Evolutionary conservation across 2,329 filamentous ascomycete genomes (phyloP), one percentile per base, ranked within the genome.

Genomic region (Claviceps sp.): DNA sequence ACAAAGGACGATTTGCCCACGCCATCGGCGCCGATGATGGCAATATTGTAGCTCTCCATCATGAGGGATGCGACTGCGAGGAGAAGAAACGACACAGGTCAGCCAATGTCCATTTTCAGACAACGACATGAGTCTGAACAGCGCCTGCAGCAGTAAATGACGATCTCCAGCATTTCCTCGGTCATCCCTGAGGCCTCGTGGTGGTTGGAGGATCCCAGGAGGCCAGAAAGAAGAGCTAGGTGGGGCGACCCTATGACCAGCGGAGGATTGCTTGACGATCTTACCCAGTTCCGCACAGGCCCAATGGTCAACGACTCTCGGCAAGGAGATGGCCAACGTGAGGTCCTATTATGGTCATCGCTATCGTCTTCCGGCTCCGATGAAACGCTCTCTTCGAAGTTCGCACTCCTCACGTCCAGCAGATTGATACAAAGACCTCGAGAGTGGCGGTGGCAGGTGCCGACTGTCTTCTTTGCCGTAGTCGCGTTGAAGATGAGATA

Each of bases 1-100:
- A 85, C 79, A 60, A 85, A 82, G 47, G 80, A 76, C 49, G 81
- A 84, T 65, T 86, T 86, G 57, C 82, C 82, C 47, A 82, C 82
- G 55, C 80, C 80, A 59, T 75, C 72, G 63, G 79, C 76, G 60
- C 82, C 82, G 63, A 86, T 80, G 55, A 85, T 73, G 60, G 79
- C 80, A 58, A 86, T 80, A 62, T 81, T 82, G 61, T 82, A 75
- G 58, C 73, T 70, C 56, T 81, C 77, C 78, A 82, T 81, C 54
- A 59, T 62, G 61, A 62, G 57, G 60, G 56, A 50, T 60, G 62
- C 47, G 63, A 58, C 67, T 64, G 59, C 42, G 50, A 50, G 55
- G 55, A 43, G 40, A 52, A 50, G 53, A 38, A 47, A 16, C n/a
- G 37, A 37, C 18, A 41, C 34, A 14, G 30, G 51, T 56, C 51